A percentile compares a stretch with the other conserved stretches of the same genome.
Evolutionary conservation across 1,139 yeast genomes (phyloP).

Genomic region (Taphrina flavorubra): DNA sequence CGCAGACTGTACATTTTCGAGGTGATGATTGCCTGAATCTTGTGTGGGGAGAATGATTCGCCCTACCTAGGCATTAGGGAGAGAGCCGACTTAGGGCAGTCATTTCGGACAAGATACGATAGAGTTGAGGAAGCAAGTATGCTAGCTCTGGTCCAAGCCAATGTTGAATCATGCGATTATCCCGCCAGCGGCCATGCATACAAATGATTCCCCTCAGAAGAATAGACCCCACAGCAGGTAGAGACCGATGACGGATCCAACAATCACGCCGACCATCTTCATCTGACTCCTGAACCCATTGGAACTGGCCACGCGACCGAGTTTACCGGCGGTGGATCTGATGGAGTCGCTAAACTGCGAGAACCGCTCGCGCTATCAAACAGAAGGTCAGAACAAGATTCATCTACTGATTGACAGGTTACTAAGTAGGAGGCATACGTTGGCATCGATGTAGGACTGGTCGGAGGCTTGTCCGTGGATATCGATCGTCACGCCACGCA

Average conservation of each 20-base stretch:
- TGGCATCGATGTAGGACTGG: slow-evolving; percentile 59
- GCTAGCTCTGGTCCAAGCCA: no score
- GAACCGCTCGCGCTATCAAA: slow-evolving; percentile 36
- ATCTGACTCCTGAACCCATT: slow-evolving; percentile 31
- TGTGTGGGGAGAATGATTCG: no score
- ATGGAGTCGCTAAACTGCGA: slow-evolving; percentile 25
- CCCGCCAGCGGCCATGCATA: not conserved
- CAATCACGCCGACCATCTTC: slow-evolving; percentile 30
- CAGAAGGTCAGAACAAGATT: not conserved
- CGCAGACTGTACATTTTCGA: no score
- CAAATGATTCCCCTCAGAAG: not conserved
- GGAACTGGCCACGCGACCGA: slow-evolving; percentile 30
- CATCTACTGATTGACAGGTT: no score
- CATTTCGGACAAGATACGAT: no score
- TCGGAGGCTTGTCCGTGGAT: slow-evolving; percentile 69
- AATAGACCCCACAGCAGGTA: slow-evolving; percentile 60
- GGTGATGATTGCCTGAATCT: no score
- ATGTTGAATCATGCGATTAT: no score
- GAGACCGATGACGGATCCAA: slow-evolving; percentile 54
- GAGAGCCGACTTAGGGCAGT: no score
- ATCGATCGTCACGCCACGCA: slow-evolving; percentile 68
- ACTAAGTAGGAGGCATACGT: slow-evolving; percentile 12
- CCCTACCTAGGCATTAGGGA: no score
- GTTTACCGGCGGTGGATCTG: slow-evolving; percentile 36
- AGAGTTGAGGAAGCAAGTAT: no score